Evolutionary conservation across 306 rosid genomes (phyloP).

Genomic region (Prinsepia uniflora): DNA sequence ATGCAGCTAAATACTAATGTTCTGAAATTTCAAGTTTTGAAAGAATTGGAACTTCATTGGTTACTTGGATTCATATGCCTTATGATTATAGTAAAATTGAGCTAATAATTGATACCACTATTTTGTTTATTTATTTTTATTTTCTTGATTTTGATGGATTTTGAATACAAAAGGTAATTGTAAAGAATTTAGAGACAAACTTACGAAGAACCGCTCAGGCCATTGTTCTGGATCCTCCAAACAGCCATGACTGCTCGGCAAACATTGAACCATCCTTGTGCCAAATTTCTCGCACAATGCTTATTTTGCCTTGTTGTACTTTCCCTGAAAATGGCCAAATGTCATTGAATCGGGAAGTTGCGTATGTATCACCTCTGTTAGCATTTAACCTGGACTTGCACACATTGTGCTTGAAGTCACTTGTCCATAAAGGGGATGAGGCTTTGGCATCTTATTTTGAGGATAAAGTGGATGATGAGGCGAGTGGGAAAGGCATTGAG

Average conservation of each 20-base stretch:
- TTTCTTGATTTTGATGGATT: background rate
- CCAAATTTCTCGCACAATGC: constrained; percentile 42
- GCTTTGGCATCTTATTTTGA: constrained; percentile 55
- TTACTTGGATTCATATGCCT: background rate
- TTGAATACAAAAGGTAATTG: constrained; percentile 46
- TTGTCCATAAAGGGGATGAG: constrained; percentile 56
- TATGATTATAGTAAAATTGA: background rate
- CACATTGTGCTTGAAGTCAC: constrained; percentile 60
- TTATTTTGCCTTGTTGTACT: constrained; percentile 58
- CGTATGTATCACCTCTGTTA: constrained; percentile 68
- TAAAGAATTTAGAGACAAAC: constrained; percentile 60
- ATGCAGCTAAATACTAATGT: background rate
- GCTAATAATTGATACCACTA: background rate
- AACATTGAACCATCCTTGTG: constrained; percentile 29
- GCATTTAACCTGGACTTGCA: constrained; percentile 86
- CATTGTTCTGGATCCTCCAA: constrained; percentile 71
- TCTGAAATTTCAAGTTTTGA: background rate
- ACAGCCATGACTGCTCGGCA: constrained; percentile 17
- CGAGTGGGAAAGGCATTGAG: constrained; percentile 21
- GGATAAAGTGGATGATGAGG: constrained; percentile 41
- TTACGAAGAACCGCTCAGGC: constrained; percentile 60
- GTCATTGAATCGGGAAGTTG: constrained; percentile 38
- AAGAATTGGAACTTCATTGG: background rate
- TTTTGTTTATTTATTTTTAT: background rate
- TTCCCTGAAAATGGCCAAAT: constrained; percentile 36